Evolutionary conservation across 106 monocot species (phyloP).

Genomic region (Alisma plantagoaquatica): DNA sequence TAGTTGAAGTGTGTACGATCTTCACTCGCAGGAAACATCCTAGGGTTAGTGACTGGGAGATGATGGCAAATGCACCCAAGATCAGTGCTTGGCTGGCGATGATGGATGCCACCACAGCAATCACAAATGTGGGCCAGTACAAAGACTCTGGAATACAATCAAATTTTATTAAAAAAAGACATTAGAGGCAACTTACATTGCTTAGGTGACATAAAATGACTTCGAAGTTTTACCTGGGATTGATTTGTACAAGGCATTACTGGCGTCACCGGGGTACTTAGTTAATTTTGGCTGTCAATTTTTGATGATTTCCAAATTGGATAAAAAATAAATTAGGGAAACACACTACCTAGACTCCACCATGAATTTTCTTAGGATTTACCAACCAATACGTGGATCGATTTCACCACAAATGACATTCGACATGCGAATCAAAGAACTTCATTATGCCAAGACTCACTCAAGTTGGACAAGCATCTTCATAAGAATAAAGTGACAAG

Average conservation of each 20-base stretch:
- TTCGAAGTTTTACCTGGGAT: neutral
- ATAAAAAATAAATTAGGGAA: too few relatives aligned
- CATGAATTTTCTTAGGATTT: too few relatives aligned
- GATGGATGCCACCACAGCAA: conserved; percentile 37
- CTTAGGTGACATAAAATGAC: neutral
- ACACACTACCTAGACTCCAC: too few relatives aligned
- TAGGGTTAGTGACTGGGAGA: conserved; percentile 45
- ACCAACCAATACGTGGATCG: too few relatives aligned
- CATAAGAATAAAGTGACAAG: too few relatives aligned
- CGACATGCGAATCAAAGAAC: too few relatives aligned
- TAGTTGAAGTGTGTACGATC: conserved; percentile 46
- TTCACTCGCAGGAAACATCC: conserved; percentile 66
- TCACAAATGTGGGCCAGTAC: conserved; percentile 60
- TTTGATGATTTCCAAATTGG: too few relatives aligned
- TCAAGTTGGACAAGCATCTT: too few relatives aligned
- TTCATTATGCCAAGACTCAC: too few relatives aligned
- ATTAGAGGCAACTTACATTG: neutral
- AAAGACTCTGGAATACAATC: conserved; percentile 12
- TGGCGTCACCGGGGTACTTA: conserved; percentile 31
- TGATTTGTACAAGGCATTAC: conserved; percentile 47
- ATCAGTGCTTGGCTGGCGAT: conserved; percentile 69
- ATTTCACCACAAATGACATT: too few relatives aligned
- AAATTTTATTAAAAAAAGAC: neutral
- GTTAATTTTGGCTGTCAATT: conserved; percentile 41
- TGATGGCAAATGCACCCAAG: conserved; percentile 57